Evolutionary conservation across 1,284 basidiomycete genomes (phyloP).

Genomic region (Leucocoprinus gongylophorus): DNA sequence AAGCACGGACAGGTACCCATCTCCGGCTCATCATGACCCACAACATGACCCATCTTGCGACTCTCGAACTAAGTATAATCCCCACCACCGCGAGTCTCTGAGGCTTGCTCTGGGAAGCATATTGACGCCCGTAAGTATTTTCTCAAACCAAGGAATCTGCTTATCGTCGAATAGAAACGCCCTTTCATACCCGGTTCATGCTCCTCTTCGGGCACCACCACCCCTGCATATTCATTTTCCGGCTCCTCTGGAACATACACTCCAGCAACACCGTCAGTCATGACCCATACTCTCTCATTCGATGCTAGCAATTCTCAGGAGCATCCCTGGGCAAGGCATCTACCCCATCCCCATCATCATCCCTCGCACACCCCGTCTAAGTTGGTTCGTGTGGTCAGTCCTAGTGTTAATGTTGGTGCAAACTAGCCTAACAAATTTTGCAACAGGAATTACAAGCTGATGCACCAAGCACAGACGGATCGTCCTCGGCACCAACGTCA

Average conservation of each 20-base stretch:
- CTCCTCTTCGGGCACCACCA: constrained; percentile 38
- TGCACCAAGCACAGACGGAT: constrained; percentile 9
- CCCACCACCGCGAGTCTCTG: constrained; percentile 39
- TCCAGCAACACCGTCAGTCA: constrained; percentile 25
- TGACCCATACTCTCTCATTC: constrained; percentile 15
- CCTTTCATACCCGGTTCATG: constrained; percentile 30
- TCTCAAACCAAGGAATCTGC: constrained; percentile 4
- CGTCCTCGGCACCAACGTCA: constrained; percentile 17
- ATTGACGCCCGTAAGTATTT: constrained; percentile 37
- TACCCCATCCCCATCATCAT: constrained; percentile 12
- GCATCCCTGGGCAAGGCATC: constrained; percentile 21
- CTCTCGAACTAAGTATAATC: constrained; percentile 9
- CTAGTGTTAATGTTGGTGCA: background rate
- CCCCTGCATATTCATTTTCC: constrained; percentile 31
- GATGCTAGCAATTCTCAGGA: constrained; percentile 20
- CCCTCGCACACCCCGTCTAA: constrained; percentile 19
- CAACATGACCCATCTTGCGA: constrained; percentile 3
- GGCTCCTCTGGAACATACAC: constrained; percentile 17
- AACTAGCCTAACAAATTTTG: constrained; percentile 6
- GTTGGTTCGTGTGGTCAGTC: constrained; percentile 21
- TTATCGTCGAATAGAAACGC: constrained; percentile 32
- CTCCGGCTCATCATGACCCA: constrained; percentile 1
- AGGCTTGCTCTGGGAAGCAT: constrained; percentile 44
- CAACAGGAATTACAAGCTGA: constrained; percentile 17
- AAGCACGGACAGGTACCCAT: constrained; percentile 12